Base-by-base conservation (phyloP, 441 rosid species). In the Populus trichocarpa region DNA sequence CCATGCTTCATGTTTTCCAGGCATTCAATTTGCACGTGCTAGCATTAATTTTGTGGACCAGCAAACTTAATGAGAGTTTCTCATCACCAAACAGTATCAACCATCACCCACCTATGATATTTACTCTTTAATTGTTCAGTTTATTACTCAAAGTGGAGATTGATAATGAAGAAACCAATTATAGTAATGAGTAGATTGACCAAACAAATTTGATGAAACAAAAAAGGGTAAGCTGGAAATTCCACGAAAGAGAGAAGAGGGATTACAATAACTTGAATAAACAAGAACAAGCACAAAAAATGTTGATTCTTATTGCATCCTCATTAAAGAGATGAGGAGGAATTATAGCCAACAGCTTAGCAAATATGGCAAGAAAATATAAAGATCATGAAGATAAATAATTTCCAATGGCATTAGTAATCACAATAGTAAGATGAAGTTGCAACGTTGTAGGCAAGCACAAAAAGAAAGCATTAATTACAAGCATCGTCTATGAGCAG, bases 401-500 rank as follows among this genome's bases (percentile, higher is more conserved):
- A 69, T 70, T 75, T 59, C 25, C 25, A 67, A 50, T 2, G 65
- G 50, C 23, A 42, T 69, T 40, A 25, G 71, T 36, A 35, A 75
- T 16, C 66, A 32, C 74, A 69, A 75, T 32, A 64, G 50, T 25
- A 20, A 38, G 63, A 57, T 57, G n/a, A 4, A 57, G 63, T 57
- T 57, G 11, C 28, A 23, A 46, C 18, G 8, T 46, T 25, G 36
- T 12, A 8, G 66, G 63, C 38, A 26, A 25, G 25, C 65, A 65
- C 2, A 11, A 65, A 66, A 23, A 5, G 20, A 14, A 13, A 22
- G 16, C 28, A 46, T 20, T 40, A 1, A 40, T 40, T 28, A 11
- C 22, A 23, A 67, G n/a, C 50, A 50, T 8, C 7, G 23, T 16
- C 23, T 20, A 86, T 16, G 69, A 74, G 80, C 91, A 86, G 86